Conservation (phyloP, 768 basidiomycete species). For the Serendipita indica region DNA sequence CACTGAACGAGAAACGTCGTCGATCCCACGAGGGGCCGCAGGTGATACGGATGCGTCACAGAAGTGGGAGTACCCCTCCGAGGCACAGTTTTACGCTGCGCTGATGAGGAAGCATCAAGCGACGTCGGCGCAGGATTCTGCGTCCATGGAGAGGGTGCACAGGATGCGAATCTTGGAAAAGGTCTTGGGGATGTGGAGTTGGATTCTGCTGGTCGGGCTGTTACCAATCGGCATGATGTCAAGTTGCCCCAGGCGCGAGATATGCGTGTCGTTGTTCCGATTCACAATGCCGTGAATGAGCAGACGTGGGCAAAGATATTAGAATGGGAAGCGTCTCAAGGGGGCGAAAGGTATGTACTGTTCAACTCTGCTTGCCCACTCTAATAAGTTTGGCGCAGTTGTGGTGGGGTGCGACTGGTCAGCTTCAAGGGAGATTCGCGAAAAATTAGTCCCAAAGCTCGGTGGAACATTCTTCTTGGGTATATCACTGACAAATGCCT, state of each 20-base stretch:
- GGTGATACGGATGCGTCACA: slow-evolving; percentile 17
- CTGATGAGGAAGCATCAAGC: slow-evolving; percentile 88
- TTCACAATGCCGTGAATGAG: slow-evolving; percentile 96
- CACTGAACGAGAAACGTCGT: slow-evolving; percentile 63
- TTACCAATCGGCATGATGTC: slow-evolving; percentile 5
- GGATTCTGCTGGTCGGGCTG: neutral
- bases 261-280: slow-evolving; percentile 92
- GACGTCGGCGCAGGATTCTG: slow-evolving; percentile 3
- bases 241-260: slow-evolving; percentile 58
- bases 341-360: slow-evolving; percentile 44
- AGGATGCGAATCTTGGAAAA: neutral
- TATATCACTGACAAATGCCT: slow-evolving; percentile 26
- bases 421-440: slow-evolving; percentile 83
- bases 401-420: slow-evolving; percentile 68
- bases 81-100: slow-evolving; percentile 96
- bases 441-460: slow-evolving; percentile 66
- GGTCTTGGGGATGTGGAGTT: slow-evolving; percentile 7
- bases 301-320: slow-evolving; percentile 72
- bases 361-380: neutral
- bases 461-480: slow-evolving; percentile 76
- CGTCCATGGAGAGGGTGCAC: slow-evolving; percentile 1
- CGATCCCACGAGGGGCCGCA: slow-evolving; percentile 52
- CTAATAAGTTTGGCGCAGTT: neutral
- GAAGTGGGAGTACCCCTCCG: slow-evolving; percentile 97
- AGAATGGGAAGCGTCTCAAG: slow-evolving; percentile 68